Evolutionary conservation across 1,139 yeast species (phyloP), one percentile per base, ranked within the genome.

Genomic region (Kluyveromyces marxianus): DNA sequence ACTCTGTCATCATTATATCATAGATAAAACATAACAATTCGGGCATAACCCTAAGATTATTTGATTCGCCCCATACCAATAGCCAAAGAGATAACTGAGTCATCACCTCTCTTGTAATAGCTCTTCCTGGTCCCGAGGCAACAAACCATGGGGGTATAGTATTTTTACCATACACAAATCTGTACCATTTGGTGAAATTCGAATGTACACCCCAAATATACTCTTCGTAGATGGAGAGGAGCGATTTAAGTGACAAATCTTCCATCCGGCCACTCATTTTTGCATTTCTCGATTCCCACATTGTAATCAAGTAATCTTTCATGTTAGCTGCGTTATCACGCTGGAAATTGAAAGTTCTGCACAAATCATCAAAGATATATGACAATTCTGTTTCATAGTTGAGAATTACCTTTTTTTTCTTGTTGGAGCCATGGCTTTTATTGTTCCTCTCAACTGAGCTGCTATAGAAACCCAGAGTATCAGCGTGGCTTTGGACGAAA

Each of bases 21-120:
- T 77, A 82, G 29, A 84, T 75, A 54, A 84, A 84, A 48, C 87
- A 82, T 25, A 84, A 59, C 54, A 90, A 82, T 54, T 84, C 94
- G 0, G 94, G 94, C 84, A 83, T 82, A 54, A 81, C 83, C 43
- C 94, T 68, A 7, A 83, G 63, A 53, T 82, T 85, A 56, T 81
- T 83, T 0, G 92, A 85, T 60, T 84, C 94, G 2, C 90, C 89
- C 94, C 94, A 84, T 53, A 83, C 74, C 44, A 83, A 63, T 25
- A 84, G 69, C 54, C 77, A 84, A 6, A 84, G 62, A 0, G 81
- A 75, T 10, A 84, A 56, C 53, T 84, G 90, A 69, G 51, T 79
- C 71, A 50, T 80, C 83, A 24, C 68, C 60, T 4, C 83, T 21
- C 30, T 25, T 8, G 30, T 36, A 4, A 36, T 10, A 4, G n/a